Percentiles rank a stretch among this genome's conserved stretches.
Conservation (phyloP, 495 filamentous ascomycete species). For the Podospora tetraspora region DNA sequence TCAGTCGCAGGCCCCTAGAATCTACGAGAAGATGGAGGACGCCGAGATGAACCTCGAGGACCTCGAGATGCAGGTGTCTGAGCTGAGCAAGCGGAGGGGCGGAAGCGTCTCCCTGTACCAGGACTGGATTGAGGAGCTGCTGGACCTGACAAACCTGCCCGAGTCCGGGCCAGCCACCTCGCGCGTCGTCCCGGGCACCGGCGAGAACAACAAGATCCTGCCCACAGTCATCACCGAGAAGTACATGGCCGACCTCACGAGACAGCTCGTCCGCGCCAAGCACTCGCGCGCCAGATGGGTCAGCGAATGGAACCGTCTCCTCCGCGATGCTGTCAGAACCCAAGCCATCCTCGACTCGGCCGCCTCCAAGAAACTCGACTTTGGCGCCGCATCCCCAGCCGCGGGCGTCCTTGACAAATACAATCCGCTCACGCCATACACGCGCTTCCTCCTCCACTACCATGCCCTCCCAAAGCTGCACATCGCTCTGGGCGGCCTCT, state of each 20-base stretch:
- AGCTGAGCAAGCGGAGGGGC: conserved; percentile 73
- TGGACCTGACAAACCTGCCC: conserved; percentile 64
- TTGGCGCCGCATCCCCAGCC: conserved; percentile 53
- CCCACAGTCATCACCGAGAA: conserved; percentile 88
- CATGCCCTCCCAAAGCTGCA: conserved; percentile 61
- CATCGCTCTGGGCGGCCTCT: conserved; percentile 55
- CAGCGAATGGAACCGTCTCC: conserved; percentile 76
- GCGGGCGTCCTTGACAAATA: conserved; percentile 49
- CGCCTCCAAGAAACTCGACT: conserved; percentile 72
- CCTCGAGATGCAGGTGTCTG: conserved; percentile 70
- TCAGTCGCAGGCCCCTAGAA: conserved; percentile 70
- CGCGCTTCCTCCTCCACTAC: conserved; percentile 71
- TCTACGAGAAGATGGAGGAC: conserved; percentile 85
- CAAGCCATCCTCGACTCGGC: conserved; percentile 83
- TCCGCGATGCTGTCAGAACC: conserved; percentile 63
- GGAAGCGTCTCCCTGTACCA: conserved; percentile 76
- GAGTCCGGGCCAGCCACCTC: conserved; percentile 51
- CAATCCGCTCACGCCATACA: conserved; percentile 73
- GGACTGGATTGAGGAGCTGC: conserved; percentile 91
- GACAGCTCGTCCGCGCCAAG: conserved; percentile 70
- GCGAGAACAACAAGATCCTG: conserved; percentile 37
- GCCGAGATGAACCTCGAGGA: conserved; percentile 75
- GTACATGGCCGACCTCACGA: conserved; percentile 83
- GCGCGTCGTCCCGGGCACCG: conserved; percentile 35
- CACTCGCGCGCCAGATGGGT: conserved; percentile 78